A percentile compares a stretch with the other conserved stretches of the same genome.
Conservation (phyloP, 768 basidiomycete genomes). For the Boletus speciosus region DNA sequence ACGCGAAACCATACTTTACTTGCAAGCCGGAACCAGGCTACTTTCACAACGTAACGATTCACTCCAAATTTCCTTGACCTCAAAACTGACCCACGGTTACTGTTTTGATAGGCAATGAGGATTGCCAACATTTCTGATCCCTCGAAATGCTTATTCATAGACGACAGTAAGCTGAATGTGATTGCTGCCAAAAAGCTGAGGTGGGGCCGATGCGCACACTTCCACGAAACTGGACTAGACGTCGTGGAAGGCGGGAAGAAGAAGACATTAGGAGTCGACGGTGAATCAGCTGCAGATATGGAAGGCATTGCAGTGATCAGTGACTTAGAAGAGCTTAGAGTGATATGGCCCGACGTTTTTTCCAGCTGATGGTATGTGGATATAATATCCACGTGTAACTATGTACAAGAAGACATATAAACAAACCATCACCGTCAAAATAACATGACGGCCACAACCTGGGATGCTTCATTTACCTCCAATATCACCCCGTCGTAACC, state of each 20-base stretch:
- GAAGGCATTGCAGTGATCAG: conserved; percentile 52
- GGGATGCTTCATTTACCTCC: conserved; percentile 75
- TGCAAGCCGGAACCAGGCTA: conserved; percentile 81
- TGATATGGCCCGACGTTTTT: conserved; percentile 77
- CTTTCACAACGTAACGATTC: conserved; percentile 51
- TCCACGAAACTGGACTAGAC: conserved; percentile 65
- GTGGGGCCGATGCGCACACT: conserved; percentile 76
- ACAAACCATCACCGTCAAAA: conserved; percentile 42
- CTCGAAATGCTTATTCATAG: conserved; percentile 72
- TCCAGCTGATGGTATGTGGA: conserved; percentile 23
- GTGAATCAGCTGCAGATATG: conserved; percentile 32
- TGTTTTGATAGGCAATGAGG: conserved; percentile 53
- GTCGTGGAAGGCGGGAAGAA: conserved; percentile 59
- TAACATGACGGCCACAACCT: conserved; percentile 69
- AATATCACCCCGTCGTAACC: conserved; percentile 81
- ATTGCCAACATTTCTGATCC: conserved; percentile 60
- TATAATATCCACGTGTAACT: conserved; percentile 1
- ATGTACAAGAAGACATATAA: conserved; percentile 1
- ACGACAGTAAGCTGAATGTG: conserved; percentile 72
- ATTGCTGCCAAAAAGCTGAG: conserved; percentile 59
- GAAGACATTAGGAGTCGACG: conserved; percentile 42
- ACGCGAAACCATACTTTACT: conserved; percentile 57
- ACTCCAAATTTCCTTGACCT: not conserved
- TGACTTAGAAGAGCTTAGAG: conserved; percentile 62
- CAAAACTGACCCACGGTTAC: not conserved